Base-by-base conservation (phyloP, 1,284 basidiomycete species). In the Athelia sp. region DNA sequence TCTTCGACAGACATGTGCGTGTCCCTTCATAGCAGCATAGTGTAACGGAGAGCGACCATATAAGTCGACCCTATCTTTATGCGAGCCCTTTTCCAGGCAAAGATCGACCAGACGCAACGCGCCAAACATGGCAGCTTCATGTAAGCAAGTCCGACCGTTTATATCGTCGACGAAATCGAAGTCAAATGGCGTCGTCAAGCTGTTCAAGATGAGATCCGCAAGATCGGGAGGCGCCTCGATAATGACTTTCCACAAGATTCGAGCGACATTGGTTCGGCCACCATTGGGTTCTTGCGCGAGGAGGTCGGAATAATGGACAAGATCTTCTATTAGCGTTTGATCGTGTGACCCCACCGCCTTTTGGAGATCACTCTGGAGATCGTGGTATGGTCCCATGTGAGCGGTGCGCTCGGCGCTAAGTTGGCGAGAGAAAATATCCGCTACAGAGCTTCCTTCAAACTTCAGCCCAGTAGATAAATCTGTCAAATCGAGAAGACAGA, bases 101-200 rank as follows among this genome's bases (percentile, higher is more conserved):
- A 95, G 70, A 53, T 83, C 71, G 45, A 95, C 91, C 36, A 99
- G 78, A n/a, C 84, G 78, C 21, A 87, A 69, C 15, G 83, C 79
- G 9, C 96, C 96, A 8, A 87, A 84, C 47, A 94, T 92, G 10
- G 93, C 86, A 2, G 93, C 91, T 64, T 96, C 91, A 63, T 99
- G 97, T 15, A 99, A 79, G 56, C 92, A 93, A 1, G 90, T 95
- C 24, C 97, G 83, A 29, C 90, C 92, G 64, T 98, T 99, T 74
- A 99, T 99, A 61, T 98, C 94, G 64, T 99, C 97, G 38, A 98
- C 79, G 62, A 93, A 98, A 46, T 76, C 74, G 65, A 91, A 98
- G 69, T 98, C 91, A 61, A 98, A 90, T 0, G 86, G 78, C 3
- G 71, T 67, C 17, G 75, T 71, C 47, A 93, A 73, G 34, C 86